Conservation (phyloP, 768 basidiomycete species). For the Suillus brevipes region DNA sequence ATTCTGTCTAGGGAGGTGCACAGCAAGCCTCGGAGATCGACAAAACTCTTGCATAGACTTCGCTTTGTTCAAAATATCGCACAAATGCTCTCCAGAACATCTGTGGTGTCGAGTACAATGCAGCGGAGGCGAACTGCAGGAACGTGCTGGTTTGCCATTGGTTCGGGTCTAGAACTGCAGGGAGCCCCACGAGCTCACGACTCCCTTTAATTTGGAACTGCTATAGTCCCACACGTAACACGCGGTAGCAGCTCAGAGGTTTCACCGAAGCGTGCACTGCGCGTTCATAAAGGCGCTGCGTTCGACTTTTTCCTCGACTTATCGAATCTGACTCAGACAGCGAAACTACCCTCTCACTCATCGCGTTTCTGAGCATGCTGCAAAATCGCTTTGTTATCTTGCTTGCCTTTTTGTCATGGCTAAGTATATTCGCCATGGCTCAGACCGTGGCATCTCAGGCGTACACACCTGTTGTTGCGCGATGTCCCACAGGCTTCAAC, state of each 20-base stretch:
- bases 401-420: slow-evolving; percentile 5
- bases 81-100: not conserved
- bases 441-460: slow-evolving; percentile 27
- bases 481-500: slow-evolving; percentile 25
- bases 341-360: not conserved
- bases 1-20: not conserved
- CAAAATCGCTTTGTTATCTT: slow-evolving; percentile 6
- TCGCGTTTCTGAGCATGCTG: not conserved
- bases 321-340: too few relatives aligned
- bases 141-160: not conserved
- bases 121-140: not conserved
- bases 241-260: too few relatives aligned
- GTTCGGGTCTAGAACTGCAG: not conserved
- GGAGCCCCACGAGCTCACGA: not conserved
- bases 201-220: not conserved
- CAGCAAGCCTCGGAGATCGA: not conserved
- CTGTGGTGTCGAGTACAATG: not conserved
- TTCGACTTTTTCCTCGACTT: not conserved
- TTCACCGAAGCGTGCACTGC: not conserved
- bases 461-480: slow-evolving; percentile 22
- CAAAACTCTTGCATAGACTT: too few relatives aligned
- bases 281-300: not conserved
- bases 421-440: slow-evolving; percentile 11
- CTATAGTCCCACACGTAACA: not conserved
- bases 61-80: not conserved